phyloP scores from a whole-genome alignment of 768 basidiomycete species.

The Fomitopsis serialis region DNA sequence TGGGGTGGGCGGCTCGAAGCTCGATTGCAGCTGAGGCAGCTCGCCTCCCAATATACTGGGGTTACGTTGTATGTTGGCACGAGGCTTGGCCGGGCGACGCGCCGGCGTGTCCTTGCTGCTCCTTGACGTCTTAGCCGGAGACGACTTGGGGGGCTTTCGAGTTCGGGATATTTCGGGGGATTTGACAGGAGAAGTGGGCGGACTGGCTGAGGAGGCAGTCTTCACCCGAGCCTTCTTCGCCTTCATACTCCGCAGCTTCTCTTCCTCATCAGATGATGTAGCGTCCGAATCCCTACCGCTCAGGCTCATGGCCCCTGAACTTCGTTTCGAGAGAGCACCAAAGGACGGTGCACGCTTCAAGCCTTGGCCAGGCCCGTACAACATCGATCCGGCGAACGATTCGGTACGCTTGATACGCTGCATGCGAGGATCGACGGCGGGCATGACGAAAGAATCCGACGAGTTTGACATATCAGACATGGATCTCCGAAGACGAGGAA shows the following conservation, averaged over 20 bases:
- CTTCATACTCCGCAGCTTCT: conserved; percentile 51
- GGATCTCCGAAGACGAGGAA: conserved; percentile 18
- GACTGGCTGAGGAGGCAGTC: conserved; percentile 27
- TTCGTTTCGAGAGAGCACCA: conserved; percentile 28
- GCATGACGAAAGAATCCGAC: conserved; percentile 29
- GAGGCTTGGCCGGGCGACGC: conserved; percentile 20
- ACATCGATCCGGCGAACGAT: conserved; percentile 33
- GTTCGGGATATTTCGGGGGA: conserved; percentile 9
- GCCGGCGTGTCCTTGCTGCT: conserved; percentile 9
- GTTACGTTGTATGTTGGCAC: conserved; percentile 48
- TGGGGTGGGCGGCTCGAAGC: conserved; percentile 14
- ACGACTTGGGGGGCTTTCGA: conserved; percentile 15
- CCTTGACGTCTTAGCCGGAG: conserved; percentile 12
- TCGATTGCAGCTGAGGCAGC: conserved; percentile 40
- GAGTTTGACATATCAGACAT: conserved; percentile 38
- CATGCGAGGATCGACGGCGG: conserved; percentile 39
- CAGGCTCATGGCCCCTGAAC: conserved; percentile 23
- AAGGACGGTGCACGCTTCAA: conserved; percentile 60
- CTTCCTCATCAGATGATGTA: conserved; percentile 70
- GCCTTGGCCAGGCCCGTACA: conserved; percentile 16
- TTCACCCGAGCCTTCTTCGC: conserved; percentile 57
- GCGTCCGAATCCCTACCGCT: conserved; percentile 19
- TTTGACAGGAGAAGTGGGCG: conserved; percentile 14
- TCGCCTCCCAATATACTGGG: conserved; percentile 67
- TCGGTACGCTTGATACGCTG: conserved; percentile 49